phyloP scores from a whole-genome alignment of 768 basidiomycete genomes.

The Auricularia auricula-judae region DNA sequence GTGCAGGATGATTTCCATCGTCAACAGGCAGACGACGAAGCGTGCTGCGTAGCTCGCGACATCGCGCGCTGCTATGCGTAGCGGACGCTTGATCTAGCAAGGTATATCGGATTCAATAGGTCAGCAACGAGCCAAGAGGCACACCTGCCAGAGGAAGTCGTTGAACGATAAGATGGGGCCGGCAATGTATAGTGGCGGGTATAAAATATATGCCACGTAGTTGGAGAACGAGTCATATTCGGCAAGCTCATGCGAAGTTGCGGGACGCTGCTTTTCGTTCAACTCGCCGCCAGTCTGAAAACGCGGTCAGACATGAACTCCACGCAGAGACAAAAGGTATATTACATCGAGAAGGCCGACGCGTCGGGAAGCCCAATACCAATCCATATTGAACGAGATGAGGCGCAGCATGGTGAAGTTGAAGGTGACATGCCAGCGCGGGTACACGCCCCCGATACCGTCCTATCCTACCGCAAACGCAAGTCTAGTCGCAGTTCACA shows the following conservation, averaged over 20 bases:
- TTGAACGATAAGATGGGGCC: conserved; percentile 96
- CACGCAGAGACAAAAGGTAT: conserved; percentile 2
- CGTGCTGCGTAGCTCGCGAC: conserved; percentile 50
- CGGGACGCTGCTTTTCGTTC: conserved; percentile 51
- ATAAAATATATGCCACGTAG: conserved; percentile 79
- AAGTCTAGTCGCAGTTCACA: no score
- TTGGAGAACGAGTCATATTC: conserved; percentile 52
- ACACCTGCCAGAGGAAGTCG: conserved; percentile 88
- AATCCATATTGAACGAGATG: conserved; percentile 89
- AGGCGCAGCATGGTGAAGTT: conserved; percentile 94
- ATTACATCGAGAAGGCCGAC: conserved; percentile 33
- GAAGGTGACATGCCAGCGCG: conserved; percentile 88
- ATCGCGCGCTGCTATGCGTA: conserved; percentile 27
- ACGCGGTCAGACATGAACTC: neutral
- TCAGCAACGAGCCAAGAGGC: conserved; percentile 11
- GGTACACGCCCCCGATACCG: conserved; percentile 56
- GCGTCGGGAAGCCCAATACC: conserved; percentile 62
- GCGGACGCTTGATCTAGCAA: conserved; percentile 50
- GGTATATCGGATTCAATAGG: neutral
- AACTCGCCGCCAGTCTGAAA: conserved; percentile 22
- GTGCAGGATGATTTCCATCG: conserved; percentile 87
- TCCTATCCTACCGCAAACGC: conserved; percentile 36
- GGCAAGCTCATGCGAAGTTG: conserved; percentile 39
- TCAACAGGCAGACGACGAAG: conserved; percentile 58
- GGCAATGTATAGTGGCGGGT: conserved; percentile 89